Conservation (phyloP, 305 asterid genomes). For the Ilex paraguariensis region DNA sequence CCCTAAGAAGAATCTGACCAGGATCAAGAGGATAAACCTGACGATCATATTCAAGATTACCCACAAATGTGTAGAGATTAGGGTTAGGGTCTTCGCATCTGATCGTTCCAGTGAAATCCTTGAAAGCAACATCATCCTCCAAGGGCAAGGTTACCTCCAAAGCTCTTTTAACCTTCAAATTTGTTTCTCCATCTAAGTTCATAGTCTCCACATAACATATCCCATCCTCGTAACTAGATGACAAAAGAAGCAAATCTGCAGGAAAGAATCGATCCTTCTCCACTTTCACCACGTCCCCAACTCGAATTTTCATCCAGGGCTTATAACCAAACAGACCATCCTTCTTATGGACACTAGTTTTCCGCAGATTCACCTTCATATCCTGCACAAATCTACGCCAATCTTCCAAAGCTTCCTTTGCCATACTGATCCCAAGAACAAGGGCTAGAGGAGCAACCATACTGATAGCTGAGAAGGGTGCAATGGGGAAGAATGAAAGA, state of each 20-base stretch:
- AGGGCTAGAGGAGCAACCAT: constrained; percentile 72
- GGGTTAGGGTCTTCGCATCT: constrained; percentile 94
- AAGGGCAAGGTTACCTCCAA: constrained; percentile 53
- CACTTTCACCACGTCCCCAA: constrained; percentile 82
- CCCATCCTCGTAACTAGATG: constrained; percentile 90
- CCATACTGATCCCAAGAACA: constrained; percentile 86
- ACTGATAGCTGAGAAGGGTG: constrained; percentile 72
- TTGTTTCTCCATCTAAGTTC: constrained; percentile 93
- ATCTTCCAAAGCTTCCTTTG: constrained; percentile 87
- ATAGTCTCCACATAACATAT: constrained; percentile 89
- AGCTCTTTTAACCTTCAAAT: constrained; percentile 73
- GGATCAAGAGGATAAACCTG: constrained; percentile 70
- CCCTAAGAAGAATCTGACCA: constrained; percentile 78
- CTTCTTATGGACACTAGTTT: constrained; percentile 48
- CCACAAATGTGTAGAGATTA: constrained; percentile 73
- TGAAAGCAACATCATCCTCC: constrained; percentile 54
- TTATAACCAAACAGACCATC: constrained; percentile 48
- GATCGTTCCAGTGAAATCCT: constrained; percentile 55
- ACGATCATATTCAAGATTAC: constrained; percentile 70
- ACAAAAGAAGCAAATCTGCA: constrained; percentile 78
- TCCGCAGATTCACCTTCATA: constrained; percentile 56
- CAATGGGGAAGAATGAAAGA: constrained; percentile 57
- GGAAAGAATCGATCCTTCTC: constrained; percentile 88
- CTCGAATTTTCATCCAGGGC: constrained; percentile 88
- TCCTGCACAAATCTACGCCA: constrained; percentile 86